Evolutionary conservation across 768 basidiomycete species (phyloP), one percentile per base, ranked within the genome.

Genomic region (Tulasnella sp.): DNA sequence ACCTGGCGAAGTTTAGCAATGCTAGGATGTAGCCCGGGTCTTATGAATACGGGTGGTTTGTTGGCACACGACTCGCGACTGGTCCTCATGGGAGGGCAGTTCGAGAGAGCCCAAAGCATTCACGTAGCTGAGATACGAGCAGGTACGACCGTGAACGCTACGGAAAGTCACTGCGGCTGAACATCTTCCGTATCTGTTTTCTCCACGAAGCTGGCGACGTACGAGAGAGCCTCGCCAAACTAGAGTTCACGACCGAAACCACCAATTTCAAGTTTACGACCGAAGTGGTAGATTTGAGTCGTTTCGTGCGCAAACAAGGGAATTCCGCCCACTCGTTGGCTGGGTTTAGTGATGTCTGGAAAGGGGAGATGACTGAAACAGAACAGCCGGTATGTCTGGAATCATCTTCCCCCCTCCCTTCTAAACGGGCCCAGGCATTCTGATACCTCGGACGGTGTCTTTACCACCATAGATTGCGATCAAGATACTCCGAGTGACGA

Each of bases 191-290:
- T 64, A 8, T 12, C 16, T 14, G 3, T 8, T 34, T 64, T 24
- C 11, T 64, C 34, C 3, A 11, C 28, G 12, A 14, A 64, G 60
- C 60, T n/a, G 60, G 60, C n/a, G 8, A 50, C 20, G 16, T 50
- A 2, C 50, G 18, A 18, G 60, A 34, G 3, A 31, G 60, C 8
- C 28, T 64, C 31, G 60, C 60, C 16, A 64, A 64, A 18, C 14
- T 64, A 28, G 24, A 64, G 31, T 64, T 64, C 31, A 64, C 60
- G n/a, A 64, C 60, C 60, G 60, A 64, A 16, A 64, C 60, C n/a
- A 64, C n/a, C 60, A 64, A 64, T 28, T 24, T 64, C n/a, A 64
- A 64, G n/a, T 64, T 64, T n/a, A 64, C 60, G 14, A 64, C 31
- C 18, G 50, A 50, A 16, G 50, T 50, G 16, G 50, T 50, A 6